Conservation (phyloP, 768 basidiomycete genomes). For the Inosperma sp. region DNA sequence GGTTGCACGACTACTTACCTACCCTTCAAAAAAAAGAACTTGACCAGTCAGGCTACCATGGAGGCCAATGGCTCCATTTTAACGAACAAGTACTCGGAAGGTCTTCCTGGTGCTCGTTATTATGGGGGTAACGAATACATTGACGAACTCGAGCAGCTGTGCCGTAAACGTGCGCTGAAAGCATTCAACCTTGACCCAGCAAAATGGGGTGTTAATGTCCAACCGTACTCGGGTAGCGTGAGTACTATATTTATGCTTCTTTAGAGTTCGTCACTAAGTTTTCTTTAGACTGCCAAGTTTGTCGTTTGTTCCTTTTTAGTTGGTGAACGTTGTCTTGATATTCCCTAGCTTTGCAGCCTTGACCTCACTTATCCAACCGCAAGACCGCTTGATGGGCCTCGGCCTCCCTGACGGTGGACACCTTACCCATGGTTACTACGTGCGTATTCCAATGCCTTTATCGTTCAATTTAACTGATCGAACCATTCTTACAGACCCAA, state of each 20-base stretch:
- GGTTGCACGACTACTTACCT: neutral
- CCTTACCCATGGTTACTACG: constrained; percentile 96
- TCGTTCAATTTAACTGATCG: constrained; percentile 7
- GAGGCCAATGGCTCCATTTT: constrained; percentile 98
- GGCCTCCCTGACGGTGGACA: constrained; percentile 97
- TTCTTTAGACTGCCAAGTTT: constrained; percentile 77
- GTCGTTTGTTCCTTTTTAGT: constrained; percentile 22
- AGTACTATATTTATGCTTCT: constrained; percentile 28
- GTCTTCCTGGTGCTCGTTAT: constrained; percentile 95
- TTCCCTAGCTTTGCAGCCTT: constrained; percentile 83
- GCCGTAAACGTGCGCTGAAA: constrained; percentile 91
- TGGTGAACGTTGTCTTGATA: constrained; percentile 16
- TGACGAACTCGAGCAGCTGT: constrained; percentile 92
- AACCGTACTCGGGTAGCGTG: constrained; percentile 93
- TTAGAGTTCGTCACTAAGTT: constrained; percentile 1
- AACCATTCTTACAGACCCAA: constrained; percentile 57
- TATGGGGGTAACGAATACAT: constrained; percentile 98
- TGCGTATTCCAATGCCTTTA: constrained; percentile 34
- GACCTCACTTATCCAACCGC: constrained; percentile 92
- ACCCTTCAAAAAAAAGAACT: constrained; percentile 53
- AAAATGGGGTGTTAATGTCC: constrained; percentile 98
- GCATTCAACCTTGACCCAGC: constrained; percentile 93
- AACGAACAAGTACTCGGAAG: constrained; percentile 99
- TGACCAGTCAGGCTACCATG: constrained; percentile 94
- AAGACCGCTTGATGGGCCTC: constrained; percentile 98